Base-by-base conservation (phyloP, 2,329 filamentous ascomycete genomes). In the Xylariaceae sp. region DNA sequence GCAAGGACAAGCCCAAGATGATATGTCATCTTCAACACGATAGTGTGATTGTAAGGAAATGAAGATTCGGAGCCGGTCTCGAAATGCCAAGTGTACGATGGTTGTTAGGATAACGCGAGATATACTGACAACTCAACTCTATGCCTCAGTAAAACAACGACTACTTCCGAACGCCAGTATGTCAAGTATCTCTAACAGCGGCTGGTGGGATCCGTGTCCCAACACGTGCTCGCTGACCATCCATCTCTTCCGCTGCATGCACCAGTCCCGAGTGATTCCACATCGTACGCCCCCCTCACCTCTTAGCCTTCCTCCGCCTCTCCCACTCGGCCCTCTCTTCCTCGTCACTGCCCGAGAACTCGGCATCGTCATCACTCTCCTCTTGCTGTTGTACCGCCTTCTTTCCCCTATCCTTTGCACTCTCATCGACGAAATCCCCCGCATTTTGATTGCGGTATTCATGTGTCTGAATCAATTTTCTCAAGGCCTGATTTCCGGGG, bases 391-490 rank as follows among this genome's bases (percentile, higher is more conserved):
- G 55, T 22, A 52, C 46, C 35, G 54, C 56, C 38, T 57, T 53
- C 33, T 51, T 47, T 19, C 54, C 54, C 19, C 46, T 58, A 49
- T 60, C 52, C 42, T 58, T 49, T 32, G 49, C 42, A 39, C 58
- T 54, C 39, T 57, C 44, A 36, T 64, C 65, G 33, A 82, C 73
- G 52, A 82, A 82, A 57, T 85, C 82, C 30, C 79, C 80, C 2
- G 72, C 72, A 57, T 83, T 82, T 48, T 80, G 71, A 56, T 67
- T 66, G 6, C 81, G 75, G 62, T 88, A 87, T 72, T 90, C 86
- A 54, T 87, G 85, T 70, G 83, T 82, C 68, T 83, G 76, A 62
- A 92, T 78, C 50, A 86, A 70, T 40, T 78, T 75, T 56, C 77
- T 74, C 47, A 91, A 72, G 46, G 75, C 78, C 19, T 65, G 63